Evolutionary conservation across 371 early-diverging fungal genomes (phyloP).

Genomic region (Circinella minor): DNA sequence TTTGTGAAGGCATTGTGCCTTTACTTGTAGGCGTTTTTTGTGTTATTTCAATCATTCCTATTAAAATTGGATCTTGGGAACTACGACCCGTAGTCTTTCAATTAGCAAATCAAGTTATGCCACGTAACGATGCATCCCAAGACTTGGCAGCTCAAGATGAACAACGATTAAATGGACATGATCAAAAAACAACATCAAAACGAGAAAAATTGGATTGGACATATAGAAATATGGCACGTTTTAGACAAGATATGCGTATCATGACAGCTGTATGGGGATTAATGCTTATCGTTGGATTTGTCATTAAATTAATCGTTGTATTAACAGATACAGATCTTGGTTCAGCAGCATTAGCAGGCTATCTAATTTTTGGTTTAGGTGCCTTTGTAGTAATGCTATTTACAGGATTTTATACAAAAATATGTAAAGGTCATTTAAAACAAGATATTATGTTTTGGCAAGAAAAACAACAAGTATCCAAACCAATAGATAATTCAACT

Average conservation of each 20-base stretch:
- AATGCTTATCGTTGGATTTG: conserved; percentile 36
- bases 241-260: conserved; percentile 48
- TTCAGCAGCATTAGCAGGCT: conserved; percentile 32
- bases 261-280: conserved; percentile 52
- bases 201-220: conserved; percentile 32
- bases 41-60: conserved; percentile 41
- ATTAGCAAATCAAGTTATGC: conserved; percentile 49
- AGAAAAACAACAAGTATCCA: conserved; percentile 23
- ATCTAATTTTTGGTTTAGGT: conserved; percentile 41
- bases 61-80: conserved; percentile 37
- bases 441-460: conserved; percentile 36
- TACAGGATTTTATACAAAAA: conserved; percentile 46
- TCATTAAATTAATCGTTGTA: conserved; percentile 45
- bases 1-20: conserved; percentile 43
- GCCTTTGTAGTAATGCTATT: conserved; percentile 37
- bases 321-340: conserved; percentile 33
- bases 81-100: conserved; percentile 43
- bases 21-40: conserved; percentile 42
- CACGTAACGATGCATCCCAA: conserved; percentile 31
- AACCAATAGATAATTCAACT: conserved; percentile 17
- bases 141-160: conserved; percentile 30
- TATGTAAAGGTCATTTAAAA: conserved; percentile 33
- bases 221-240: conserved; percentile 41
- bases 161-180: conserved; percentile 11
- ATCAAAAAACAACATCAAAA: conserved; percentile 12